Evolutionary conservation across 73 alveolate species (phyloP).

Genomic region (Blepharisma japonicum): DNA sequence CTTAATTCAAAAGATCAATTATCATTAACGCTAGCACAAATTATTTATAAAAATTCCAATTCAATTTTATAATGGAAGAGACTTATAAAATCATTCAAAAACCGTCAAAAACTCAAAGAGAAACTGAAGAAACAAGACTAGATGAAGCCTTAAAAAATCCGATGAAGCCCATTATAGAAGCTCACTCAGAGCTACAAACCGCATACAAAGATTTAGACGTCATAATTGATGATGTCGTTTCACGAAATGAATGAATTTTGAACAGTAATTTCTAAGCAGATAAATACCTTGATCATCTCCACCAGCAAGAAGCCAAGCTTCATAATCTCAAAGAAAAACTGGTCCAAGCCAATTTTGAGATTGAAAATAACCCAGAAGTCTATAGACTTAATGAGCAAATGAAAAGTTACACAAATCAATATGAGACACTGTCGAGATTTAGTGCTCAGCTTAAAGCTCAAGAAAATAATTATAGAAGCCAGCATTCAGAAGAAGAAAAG

Average conservation of each 20-base stretch:
- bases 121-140: background rate
- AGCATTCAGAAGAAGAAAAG: background rate
- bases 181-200: background rate
- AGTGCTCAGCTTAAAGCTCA: conserved; percentile 5
- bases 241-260: conserved; percentile 23
- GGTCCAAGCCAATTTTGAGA: conserved; percentile 2
- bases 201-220: conserved; percentile 5
- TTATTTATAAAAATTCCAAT: too few relatives aligned
- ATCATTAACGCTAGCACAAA: too few relatives aligned
- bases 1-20: too few relatives aligned
- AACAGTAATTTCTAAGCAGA: background rate
- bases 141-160: conserved; percentile 8
- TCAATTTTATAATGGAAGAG: too few relatives aligned
- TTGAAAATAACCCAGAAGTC: conserved; percentile 20
- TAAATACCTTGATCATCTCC: background rate
- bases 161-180: conserved; percentile 24
- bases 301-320: conserved; percentile 23
- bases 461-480: background rate
- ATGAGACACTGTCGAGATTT: background rate
- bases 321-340: conserved; percentile 11
- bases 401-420: conserved; percentile 18
- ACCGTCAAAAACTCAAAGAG: too few relatives aligned
- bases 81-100: too few relatives aligned
- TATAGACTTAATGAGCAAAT: background rate
- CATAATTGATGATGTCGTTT: conserved; percentile 16